Conservation (phyloP, 2,329 filamentous ascomycete species). For the Alternaria sp. region DNA sequence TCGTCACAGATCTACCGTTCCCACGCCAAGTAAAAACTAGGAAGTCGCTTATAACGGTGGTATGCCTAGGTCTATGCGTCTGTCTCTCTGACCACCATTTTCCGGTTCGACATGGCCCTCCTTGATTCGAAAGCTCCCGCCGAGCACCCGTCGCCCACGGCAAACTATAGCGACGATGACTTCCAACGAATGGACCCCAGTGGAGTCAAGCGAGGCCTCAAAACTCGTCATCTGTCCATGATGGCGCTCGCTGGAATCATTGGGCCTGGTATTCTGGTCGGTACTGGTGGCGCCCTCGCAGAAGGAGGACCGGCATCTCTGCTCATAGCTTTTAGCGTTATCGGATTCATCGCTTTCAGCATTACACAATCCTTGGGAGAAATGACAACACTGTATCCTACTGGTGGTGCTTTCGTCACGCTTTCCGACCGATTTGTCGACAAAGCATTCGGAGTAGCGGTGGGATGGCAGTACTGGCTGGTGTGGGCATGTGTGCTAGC, state of each 20-base stretch:
- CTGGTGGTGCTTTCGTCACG: conserved; percentile 73
- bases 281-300: conserved; percentile 71
- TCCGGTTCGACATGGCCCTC: conserved; percentile 22
- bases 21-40: conserved; percentile 20
- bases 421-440: conserved; percentile 68
- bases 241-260: conserved; percentile 59
- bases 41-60: conserved; percentile 14
- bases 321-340: conserved; percentile 76
- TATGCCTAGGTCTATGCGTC: neutral
- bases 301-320: conserved; percentile 74
- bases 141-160: conserved; percentile 22
- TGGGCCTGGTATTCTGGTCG: conserved; percentile 75
- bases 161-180: conserved; percentile 33
- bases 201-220: conserved; percentile 72
- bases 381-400: conserved; percentile 74
- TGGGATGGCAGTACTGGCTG: conserved; percentile 51
- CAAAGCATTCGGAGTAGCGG: conserved; percentile 31
- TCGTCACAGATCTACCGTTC: neutral
- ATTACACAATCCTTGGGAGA: conserved; percentile 79
- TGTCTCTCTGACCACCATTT: neutral
- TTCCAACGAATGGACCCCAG: conserved; percentile 59
- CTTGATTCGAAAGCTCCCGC: conserved; percentile 26
- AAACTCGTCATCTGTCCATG: conserved; percentile 71
- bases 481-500: conserved; percentile 71
- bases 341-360: conserved; percentile 70